Conservation (phyloP, 768 basidiomycete species). For the Boletus rufocinnamomeus region DNA sequence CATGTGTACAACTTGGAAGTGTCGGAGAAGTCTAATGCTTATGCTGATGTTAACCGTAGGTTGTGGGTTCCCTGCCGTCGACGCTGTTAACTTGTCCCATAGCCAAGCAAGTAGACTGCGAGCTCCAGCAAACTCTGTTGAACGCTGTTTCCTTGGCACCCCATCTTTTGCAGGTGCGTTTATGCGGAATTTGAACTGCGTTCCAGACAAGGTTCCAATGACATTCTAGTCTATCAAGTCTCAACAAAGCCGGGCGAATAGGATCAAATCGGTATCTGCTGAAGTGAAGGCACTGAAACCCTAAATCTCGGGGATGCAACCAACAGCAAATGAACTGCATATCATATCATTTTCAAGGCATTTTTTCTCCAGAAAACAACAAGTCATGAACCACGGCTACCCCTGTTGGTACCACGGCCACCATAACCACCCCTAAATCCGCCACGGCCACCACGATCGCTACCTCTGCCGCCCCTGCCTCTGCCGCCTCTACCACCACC, state of each 20-base stretch:
- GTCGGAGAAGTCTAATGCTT: slow-evolving; percentile 8
- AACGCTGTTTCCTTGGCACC: slow-evolving; percentile 45
- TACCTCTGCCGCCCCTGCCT: slow-evolving; percentile 40
- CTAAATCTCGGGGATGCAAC: slow-evolving; percentile 27
- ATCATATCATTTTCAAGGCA: background rate
- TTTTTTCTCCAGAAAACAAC: background rate
- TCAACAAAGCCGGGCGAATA: slow-evolving; percentile 53
- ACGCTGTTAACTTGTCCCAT: slow-evolving; percentile 5
- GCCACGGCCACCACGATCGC: slow-evolving; percentile 45
- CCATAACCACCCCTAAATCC: slow-evolving; percentile 50
- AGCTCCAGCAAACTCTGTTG: slow-evolving; percentile 29
- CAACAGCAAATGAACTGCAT: background rate
- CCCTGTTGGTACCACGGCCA: slow-evolving; percentile 42
- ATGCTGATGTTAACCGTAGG: slow-evolving; percentile 15
- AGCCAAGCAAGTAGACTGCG: slow-evolving; percentile 26
- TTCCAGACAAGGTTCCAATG: background rate
- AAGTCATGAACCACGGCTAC: slow-evolving; percentile 51
- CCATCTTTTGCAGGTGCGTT: slow-evolving; percentile 54
- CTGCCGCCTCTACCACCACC: slow-evolving; percentile 42
- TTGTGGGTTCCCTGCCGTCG: background rate
- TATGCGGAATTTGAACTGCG: background rate
- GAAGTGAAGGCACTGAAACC: slow-evolving; percentile 55
- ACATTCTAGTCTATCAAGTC: slow-evolving; percentile 44
- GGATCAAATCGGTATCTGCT: slow-evolving; percentile 44
- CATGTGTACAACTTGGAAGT: slow-evolving; percentile 32